Evolutionary conservation across 441 rosid species (phyloP), one percentile per base, ranked within the genome.

Genomic region (Croton setiger): DNA sequence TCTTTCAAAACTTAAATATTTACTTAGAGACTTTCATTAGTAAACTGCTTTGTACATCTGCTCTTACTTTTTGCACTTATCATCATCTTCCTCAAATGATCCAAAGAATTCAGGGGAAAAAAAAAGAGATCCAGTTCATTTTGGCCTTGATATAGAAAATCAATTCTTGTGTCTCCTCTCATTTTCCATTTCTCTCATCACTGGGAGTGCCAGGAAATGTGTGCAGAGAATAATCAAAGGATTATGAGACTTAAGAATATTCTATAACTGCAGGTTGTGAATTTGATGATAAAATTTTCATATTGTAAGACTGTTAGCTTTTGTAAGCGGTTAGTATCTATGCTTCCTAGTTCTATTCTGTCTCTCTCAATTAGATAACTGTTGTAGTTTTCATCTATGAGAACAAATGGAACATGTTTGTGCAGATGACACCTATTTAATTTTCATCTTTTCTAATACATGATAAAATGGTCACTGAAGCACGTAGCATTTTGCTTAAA

Each of bases 1-100:
- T 67, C 61, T 47, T 59, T 56, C 56, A 66, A 60, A 36, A 36
- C 48, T 23, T 35, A 0, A 39, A 35, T 43, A 39, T 58, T 48
- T 47, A 49, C 58, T 13, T 3, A n/a, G 8, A 10, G 15, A 41
- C 18, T 11, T 63, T 62, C 54, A 37, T 27, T 10, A 35, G 11
- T 21, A 49, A 69, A 54, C 31, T 12, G 33, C 45, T 68, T 17
- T 20, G 36, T 13, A 33, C 18, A 4, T n/a, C 20, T 49, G 59
- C 23, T 13, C 31, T 18, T n/a, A n/a, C n/a, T n/a, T 4, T 5
- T 14, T n/a, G 18, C 21, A 39, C 31, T 4, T 21, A 33, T 65
- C 43, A 9, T 31, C 20, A 45, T 35, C 23, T 44, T 37, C 51
- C 55, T 17, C 14, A 20, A 60, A 60, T 47, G 9, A 60, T 3